Conservation (phyloP, 2,329 filamentous ascomycete genomes). For the Chrysoporthe deuterocubensis region DNA sequence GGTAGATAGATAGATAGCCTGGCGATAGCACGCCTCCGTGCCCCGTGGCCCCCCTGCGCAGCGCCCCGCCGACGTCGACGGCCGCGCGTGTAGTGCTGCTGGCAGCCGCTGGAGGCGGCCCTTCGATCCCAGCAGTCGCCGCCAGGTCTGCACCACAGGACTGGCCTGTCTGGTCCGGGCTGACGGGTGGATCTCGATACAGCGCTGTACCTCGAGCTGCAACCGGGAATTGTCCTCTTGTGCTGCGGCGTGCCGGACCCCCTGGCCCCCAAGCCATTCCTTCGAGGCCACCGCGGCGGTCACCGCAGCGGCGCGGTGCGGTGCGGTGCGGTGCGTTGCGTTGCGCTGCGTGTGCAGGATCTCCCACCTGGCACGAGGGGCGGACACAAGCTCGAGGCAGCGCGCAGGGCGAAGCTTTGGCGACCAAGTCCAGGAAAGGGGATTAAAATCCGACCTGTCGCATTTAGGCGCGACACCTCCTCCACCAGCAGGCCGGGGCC, state of each 20-base stretch:
- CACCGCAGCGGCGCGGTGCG: background rate
- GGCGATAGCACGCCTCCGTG: background rate
- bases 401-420: background rate
- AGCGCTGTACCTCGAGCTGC: background rate
- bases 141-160: background rate
- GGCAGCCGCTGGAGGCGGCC: background rate
- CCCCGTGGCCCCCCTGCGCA: background rate
- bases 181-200: background rate
- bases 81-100: background rate
- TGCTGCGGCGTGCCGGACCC: background rate
- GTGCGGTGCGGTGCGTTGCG: background rate
- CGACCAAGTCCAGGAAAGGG: background rate
- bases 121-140: background rate
- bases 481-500: slow-evolving; percentile 41
- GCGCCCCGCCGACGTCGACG: background rate
- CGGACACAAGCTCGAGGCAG: background rate
- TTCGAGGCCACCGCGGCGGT: background rate
- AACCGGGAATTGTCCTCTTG: background rate
- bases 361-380: background rate
- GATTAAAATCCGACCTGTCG: slow-evolving; percentile 10
- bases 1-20: background rate
- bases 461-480: slow-evolving; percentile 32
- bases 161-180: background rate
- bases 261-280: slow-evolving; percentile 3
- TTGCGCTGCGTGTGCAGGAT: background rate